Conservation (phyloP, 345 rosid genomes). For the Melaleuca alternifolia region DNA sequence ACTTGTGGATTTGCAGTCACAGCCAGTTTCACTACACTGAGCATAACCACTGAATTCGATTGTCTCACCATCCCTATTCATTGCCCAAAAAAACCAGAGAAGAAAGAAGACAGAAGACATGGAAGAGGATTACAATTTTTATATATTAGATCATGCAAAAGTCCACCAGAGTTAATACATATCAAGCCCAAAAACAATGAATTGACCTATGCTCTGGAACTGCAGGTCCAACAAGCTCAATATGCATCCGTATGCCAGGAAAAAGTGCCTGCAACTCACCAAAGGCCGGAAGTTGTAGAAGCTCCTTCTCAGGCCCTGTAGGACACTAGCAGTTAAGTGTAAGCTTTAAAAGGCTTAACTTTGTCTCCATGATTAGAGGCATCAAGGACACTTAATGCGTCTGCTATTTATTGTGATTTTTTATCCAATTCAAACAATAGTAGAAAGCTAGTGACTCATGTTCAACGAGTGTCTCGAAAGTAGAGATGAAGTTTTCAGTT, state of each 20-base stretch:
- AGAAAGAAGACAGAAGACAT: neutral
- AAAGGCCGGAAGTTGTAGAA: slow-evolving; percentile 69
- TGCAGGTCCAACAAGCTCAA: slow-evolving; percentile 78
- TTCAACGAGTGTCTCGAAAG: neutral
- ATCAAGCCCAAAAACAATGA: neutral
- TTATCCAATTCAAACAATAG: neutral
- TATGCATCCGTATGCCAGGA: slow-evolving; percentile 43
- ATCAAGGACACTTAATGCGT: neutral
- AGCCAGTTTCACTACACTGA: slow-evolving; percentile 44
- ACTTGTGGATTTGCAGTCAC: slow-evolving; percentile 43
- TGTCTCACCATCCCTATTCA: slow-evolving; percentile 57
- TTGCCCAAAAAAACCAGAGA: neutral
- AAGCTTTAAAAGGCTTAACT: neutral
- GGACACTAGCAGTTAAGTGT: neutral
- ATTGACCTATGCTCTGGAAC: slow-evolving; percentile 53
- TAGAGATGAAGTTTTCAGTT: neutral
- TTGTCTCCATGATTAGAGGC: neutral
- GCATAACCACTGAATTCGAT: slow-evolving; percentile 32
- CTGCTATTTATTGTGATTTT: neutral
- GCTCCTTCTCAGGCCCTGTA: slow-evolving; percentile 91
- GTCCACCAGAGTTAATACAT: neutral
- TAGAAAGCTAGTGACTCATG: neutral
- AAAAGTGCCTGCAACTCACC: slow-evolving; percentile 76
- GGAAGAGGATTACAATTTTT: neutral
- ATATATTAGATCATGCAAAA: neutral